A percentile compares a stretch with the other conserved stretches of the same genome.
phyloP scores from a whole-genome alignment of 257 asterid species.

The Forsythia suspensa region DNA sequence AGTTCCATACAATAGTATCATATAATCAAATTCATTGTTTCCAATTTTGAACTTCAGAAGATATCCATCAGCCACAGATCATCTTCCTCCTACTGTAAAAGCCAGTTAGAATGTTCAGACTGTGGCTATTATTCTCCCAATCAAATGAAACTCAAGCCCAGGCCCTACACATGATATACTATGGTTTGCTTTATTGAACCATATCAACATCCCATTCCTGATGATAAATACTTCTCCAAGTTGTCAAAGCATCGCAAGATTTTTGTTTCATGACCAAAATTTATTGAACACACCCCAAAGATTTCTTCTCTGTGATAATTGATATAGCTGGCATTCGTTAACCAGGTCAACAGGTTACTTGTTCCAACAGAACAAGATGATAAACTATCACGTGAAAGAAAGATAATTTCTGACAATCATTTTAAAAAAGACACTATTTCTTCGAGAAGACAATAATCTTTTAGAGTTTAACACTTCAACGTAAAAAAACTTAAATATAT shows the following conservation, averaged over 20 bases:
- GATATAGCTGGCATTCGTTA: not conserved
- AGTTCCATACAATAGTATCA: not conserved
- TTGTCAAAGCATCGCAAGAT: slow-evolving; percentile 3
- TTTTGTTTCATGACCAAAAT: not conserved
- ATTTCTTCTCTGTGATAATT: slow-evolving; percentile 1
- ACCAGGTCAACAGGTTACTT: not conserved
- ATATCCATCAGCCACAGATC: not conserved
- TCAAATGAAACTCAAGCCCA: not conserved
- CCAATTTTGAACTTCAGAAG: not conserved
- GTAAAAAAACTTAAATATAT: not conserved
- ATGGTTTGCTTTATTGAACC: slow-evolving; percentile 14
- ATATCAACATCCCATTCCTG: slow-evolving; percentile 5
- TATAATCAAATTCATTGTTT: not conserved
- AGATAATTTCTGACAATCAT: not conserved
- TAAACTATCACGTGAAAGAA: not conserved
- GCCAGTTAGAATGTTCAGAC: not conserved
- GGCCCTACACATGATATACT: not conserved
- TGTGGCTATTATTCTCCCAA: not conserved
- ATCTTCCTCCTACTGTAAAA: slow-evolving; percentile 6
- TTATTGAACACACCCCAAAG: not conserved
- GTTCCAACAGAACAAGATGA: not conserved
- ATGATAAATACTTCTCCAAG: not conserved
- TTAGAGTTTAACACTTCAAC: not conserved
- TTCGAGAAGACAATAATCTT: not conserved
- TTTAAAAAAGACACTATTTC: not conserved